Percentiles rank a stretch among this genome's conserved stretches.
Conservation (phyloP, 495 filamentous ascomycete genomes). For the Tuber borchii region DNA sequence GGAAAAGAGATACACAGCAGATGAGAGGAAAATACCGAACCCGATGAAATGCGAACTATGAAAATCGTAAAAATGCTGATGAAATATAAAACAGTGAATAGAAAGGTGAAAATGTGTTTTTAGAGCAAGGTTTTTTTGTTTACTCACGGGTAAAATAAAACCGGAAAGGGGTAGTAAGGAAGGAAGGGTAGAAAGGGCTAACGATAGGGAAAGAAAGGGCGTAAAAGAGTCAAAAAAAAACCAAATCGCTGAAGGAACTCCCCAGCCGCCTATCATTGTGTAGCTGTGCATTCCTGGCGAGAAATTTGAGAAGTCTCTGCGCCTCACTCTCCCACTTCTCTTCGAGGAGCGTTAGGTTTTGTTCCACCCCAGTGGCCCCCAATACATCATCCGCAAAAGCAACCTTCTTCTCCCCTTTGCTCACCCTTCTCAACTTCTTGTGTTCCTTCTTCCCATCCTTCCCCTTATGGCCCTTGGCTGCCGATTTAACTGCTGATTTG, state of each 20-base stretch:
- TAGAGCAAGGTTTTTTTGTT: neutral
- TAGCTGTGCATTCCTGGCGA: constrained; percentile 34
- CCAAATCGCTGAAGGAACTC: constrained; percentile 18
- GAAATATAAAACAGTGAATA: neutral
- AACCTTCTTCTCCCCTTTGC: constrained; percentile 29
- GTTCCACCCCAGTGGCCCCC: constrained; percentile 27
- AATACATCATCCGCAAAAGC: constrained; percentile 29
- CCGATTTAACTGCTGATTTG: constrained; percentile 12
- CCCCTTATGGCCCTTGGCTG: constrained; percentile 11
- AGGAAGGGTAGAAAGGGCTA: neutral
- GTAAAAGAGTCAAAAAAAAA: constrained; percentile 12
- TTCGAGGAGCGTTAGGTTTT: constrained; percentile 34
- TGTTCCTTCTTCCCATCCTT: constrained; percentile 9
- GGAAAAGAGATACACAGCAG: neutral
- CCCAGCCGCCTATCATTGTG: constrained; percentile 12
- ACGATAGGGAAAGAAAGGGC: neutral
- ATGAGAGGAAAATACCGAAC: neutral
- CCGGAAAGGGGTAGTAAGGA: neutral
- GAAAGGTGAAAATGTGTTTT: neutral
- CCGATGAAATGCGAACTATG: constrained; percentile 6
- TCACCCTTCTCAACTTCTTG: constrained; percentile 16
- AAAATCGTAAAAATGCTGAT: neutral
- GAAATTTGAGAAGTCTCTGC: constrained; percentile 25
- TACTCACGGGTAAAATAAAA: neutral
- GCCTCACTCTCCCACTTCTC: constrained; percentile 42